Conservation (phyloP, 2,329 filamentous ascomycete genomes). For the Spiromastix sp. region DNA sequence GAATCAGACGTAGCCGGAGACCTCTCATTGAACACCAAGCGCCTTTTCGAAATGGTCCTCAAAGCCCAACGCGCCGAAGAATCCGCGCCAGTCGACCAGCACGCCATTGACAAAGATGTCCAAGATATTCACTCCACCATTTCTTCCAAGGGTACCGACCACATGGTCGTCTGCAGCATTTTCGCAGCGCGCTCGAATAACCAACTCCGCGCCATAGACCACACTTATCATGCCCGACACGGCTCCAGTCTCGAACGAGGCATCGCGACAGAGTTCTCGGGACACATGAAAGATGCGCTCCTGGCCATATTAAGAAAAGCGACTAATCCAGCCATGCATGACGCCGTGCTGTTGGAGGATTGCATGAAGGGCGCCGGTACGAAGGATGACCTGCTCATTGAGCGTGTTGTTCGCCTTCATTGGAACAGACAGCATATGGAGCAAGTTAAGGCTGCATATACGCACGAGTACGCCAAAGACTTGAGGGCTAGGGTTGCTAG, state of each 20-base stretch:
- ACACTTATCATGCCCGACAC: constrained; percentile 65
- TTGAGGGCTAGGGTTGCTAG: constrained; percentile 61
- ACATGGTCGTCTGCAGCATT: constrained; percentile 68
- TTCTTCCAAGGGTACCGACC: constrained; percentile 50
- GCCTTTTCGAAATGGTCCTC: constrained; percentile 75
- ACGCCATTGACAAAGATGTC: constrained; percentile 65
- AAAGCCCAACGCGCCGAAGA: constrained; percentile 68
- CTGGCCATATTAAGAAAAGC: constrained; percentile 69
- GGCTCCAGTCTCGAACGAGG: constrained; percentile 59
- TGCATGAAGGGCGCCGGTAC: constrained; percentile 82
- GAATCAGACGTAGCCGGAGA: constrained; percentile 66
- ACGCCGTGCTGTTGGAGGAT: constrained; percentile 72
- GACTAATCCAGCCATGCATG: constrained; percentile 70
- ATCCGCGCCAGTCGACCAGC: constrained; percentile 58
- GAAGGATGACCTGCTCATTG: constrained; percentile 69
- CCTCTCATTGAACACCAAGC: constrained; percentile 74
- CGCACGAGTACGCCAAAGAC: constrained; percentile 57
- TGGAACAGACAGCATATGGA: constrained; percentile 70
- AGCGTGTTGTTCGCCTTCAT: constrained; percentile 68
- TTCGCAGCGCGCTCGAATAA: constrained; percentile 65
- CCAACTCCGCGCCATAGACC: constrained; percentile 71
- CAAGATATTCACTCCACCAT: constrained; percentile 67
- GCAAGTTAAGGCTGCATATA: constrained; percentile 69
- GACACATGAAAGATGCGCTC: constrained; percentile 83
- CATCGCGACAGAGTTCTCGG: constrained; percentile 73